These are phyloP conservation scores for Xylaria grammica DNA, from an alignment of 495 filamentous ascomycete genomes.

Conservation along the genomic window DNA sequence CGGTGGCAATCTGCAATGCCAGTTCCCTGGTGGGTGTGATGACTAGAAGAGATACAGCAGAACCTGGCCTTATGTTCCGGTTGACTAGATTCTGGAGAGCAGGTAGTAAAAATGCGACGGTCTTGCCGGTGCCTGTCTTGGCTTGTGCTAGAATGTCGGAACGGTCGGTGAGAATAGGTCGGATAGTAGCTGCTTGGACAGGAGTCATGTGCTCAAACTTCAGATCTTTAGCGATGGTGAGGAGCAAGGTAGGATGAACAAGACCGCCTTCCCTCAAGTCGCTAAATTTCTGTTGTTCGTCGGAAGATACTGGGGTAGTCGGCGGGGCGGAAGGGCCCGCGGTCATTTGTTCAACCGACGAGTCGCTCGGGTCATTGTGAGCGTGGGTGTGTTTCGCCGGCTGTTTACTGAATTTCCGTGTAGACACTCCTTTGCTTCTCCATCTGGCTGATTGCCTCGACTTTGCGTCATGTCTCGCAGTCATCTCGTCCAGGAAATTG, in stretches of 20 bases:
- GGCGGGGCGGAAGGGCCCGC: constrained; percentile 8
- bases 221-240: constrained; percentile 46
- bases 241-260: constrained; percentile 41
- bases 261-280: constrained; percentile 41
- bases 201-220: constrained; percentile 53
- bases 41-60: constrained; percentile 63
- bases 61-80: constrained; percentile 22
- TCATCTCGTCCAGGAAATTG: constrained; percentile 7
- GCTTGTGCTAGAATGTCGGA: constrained; percentile 60
- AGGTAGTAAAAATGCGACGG: constrained; percentile 68
- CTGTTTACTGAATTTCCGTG: not conserved
- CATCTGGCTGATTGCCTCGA: constrained; percentile 15
- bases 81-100: constrained; percentile 66
- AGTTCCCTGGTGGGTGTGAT: constrained; percentile 70
- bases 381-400: not conserved
- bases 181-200: constrained; percentile 49
- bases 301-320: constrained; percentile 23
- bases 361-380: constrained; percentile 1
- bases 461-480: constrained; percentile 5
- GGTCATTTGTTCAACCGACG: not conserved
- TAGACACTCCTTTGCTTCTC: constrained; percentile 4
- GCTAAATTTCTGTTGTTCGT: constrained; percentile 42
- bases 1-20: constrained; percentile 68
- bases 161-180: constrained; percentile 39
- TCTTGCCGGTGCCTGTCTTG: constrained; percentile 74